These are phyloP conservation scores for Aurantiochytrium sp. DNA, from an alignment of 108 stramenopile species.

Conservation along the genomic window DNA sequence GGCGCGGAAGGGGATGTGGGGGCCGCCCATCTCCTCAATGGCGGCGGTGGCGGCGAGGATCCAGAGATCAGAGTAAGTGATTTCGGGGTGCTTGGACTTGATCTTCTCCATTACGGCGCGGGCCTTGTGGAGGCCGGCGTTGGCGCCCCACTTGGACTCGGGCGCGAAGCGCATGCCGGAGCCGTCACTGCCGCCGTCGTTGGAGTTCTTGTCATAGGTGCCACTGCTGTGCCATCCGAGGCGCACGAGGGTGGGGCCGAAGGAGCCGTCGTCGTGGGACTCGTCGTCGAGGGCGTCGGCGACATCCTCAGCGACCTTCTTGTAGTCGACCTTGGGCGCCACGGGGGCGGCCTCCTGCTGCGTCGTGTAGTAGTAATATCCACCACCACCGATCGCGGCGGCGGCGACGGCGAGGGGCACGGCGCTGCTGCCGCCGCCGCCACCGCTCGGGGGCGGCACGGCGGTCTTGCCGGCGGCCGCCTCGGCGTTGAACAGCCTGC, in stretches of 20 bases:
- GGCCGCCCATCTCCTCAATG: conserved; percentile 64
- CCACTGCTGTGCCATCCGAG: conserved; percentile 94
- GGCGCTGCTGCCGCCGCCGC: not conserved
- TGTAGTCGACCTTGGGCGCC: conserved; percentile 17
- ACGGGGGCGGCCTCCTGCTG: not conserved
- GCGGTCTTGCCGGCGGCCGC: not conserved
- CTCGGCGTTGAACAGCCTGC: not conserved
- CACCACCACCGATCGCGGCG: not conserved
- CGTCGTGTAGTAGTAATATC: not conserved
- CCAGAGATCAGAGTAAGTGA: conserved; percentile 87
- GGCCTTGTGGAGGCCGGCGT: conserved; percentile 74
- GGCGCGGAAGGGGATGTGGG: conserved; percentile 63
- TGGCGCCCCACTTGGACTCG: conserved; percentile 72
- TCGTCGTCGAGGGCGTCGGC: conserved; percentile 40
- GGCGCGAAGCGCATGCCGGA: conserved; percentile 85
- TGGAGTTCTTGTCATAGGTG: conserved; percentile 57
- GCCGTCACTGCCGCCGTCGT: conserved; percentile 77
- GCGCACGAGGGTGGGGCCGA: conserved; percentile 73
- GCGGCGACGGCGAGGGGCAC: not conserved
- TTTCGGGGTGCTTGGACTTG: conserved; percentile 72
- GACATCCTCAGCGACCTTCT: conserved; percentile 34
- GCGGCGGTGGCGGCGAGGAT: conserved; percentile 72
- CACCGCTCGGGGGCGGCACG: not conserved
- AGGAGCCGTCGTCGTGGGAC: conserved; percentile 47
- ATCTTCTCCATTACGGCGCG: conserved; percentile 69